These are phyloP conservation scores for Candida awuae DNA, from an alignment of 805 yeast genomes.

Conservation along the genomic window DNA sequence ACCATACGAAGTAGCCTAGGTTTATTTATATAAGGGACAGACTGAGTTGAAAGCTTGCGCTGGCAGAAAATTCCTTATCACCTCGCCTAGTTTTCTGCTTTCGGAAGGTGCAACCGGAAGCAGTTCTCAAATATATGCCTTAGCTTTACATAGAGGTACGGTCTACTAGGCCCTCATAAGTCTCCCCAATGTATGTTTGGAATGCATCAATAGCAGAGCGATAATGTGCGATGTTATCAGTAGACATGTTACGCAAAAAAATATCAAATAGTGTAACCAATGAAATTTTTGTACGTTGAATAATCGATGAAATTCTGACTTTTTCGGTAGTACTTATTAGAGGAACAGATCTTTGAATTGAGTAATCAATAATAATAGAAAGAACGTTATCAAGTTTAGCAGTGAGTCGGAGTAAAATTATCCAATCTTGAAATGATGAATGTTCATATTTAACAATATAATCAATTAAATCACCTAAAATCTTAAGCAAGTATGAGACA, in stretches of 20 bases:
- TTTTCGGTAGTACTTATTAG: constrained; percentile 27
- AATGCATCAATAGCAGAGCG: constrained; percentile 7
- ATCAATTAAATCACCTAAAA: constrained; percentile 63
- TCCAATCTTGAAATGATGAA: constrained; percentile 18
- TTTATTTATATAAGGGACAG: too few species aligned
- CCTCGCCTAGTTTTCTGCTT: too few species aligned
- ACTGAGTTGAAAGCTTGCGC: too few species aligned
- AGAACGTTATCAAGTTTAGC: constrained; percentile 27
- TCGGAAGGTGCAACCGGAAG: too few species aligned
- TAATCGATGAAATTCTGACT: constrained; percentile 27
- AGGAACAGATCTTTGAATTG: not conserved
- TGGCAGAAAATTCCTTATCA: too few species aligned
- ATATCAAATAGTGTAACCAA: constrained; percentile 25
- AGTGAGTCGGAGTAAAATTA: constrained; percentile 17
- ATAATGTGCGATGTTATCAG: constrained; percentile 5
- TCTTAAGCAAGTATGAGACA: constrained; percentile 48
- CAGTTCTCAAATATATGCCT: not conserved
- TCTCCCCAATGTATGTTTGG: constrained; percentile 28
- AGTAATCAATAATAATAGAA: constrained; percentile 25
- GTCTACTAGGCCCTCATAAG: constrained; percentile 30
- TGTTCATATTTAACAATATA: constrained; percentile 37
- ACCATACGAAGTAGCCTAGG: too few species aligned
- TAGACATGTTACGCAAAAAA: constrained; percentile 13
- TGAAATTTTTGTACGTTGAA: constrained; percentile 25
- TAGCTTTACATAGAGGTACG: constrained; percentile 25